A percentile compares a stretch with the other conserved stretches of the same genome.
Evolutionary conservation across 164 flowering plant genomes (phyloP).

Genomic region (Magnolia kwangsiensis): DNA sequence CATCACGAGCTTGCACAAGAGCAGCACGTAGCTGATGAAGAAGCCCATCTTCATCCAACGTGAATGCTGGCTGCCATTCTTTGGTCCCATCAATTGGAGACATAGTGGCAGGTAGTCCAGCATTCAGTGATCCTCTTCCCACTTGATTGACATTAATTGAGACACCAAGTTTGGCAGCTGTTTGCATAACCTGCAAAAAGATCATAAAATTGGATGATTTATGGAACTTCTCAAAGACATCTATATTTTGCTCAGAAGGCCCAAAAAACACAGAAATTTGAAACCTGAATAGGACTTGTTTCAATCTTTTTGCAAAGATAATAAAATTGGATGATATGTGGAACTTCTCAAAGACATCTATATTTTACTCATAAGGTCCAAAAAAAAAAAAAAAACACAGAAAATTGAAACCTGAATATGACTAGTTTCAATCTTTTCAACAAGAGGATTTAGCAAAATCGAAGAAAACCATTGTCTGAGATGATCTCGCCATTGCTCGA

Average conservation of each 20-base stretch:
- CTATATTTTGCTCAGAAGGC: background rate
- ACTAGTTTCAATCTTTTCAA: slow-evolving; percentile 75
- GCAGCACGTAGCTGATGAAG: slow-evolving; percentile 80
- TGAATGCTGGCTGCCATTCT: slow-evolving; percentile 77
- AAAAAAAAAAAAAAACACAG: background rate
- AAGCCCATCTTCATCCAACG: slow-evolving; percentile 78
- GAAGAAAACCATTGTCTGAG: slow-evolving; percentile 97
- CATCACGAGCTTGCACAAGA: slow-evolving; percentile 75
- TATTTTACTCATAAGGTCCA: background rate
- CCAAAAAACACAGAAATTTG: background rate
- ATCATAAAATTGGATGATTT: background rate
- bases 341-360: background rate
- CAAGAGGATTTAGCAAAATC: slow-evolving; percentile 69
- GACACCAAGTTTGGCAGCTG: slow-evolving; percentile 77
- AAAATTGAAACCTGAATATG: slow-evolving; percentile 60
- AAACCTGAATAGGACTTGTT: slow-evolving; percentile 79
- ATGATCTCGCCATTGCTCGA: slow-evolving; percentile 90
- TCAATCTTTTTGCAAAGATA: slow-evolving; percentile 50
- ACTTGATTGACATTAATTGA: slow-evolving; percentile 66
- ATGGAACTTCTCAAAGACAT: background rate
- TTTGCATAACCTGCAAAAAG: slow-evolving; percentile 71
- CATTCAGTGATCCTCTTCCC: slow-evolving; percentile 48
- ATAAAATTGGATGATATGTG: background rate
- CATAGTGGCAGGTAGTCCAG: slow-evolving; percentile 37
- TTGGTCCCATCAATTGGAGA: slow-evolving; percentile 58